Evolutionary conservation across 768 basidiomycete species (phyloP).

Genomic region (Suillus bovinus): DNA sequence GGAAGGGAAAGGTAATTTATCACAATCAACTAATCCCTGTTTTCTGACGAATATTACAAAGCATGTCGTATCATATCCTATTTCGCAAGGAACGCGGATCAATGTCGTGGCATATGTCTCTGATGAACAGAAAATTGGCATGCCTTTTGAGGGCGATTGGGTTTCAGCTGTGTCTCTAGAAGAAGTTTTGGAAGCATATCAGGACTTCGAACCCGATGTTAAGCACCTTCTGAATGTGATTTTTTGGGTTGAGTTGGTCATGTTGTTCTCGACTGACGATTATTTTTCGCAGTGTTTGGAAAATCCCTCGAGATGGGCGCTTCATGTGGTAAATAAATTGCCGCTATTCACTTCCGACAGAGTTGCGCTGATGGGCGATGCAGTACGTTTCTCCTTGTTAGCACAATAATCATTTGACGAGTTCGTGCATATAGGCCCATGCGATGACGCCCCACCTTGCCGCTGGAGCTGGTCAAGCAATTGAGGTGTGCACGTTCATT

Average conservation of each 20-base stretch:
- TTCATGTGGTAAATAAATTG: slow-evolving; percentile 41
- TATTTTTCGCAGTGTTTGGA: slow-evolving; percentile 31
- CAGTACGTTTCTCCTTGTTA: neutral
- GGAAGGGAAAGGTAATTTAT: neutral
- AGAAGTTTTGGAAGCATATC: slow-evolving; percentile 29
- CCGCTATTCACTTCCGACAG: slow-evolving; percentile 37
- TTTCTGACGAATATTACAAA: slow-evolving; percentile 15
- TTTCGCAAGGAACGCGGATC: slow-evolving; percentile 32
- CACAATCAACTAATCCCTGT: neutral
- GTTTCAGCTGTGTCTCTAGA: slow-evolving; percentile 26
- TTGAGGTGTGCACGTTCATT: slow-evolving; percentile 41
- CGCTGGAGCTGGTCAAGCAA: slow-evolving; percentile 58
- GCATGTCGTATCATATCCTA: slow-evolving; percentile 41
- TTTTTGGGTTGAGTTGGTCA: neutral
- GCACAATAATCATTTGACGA: neutral
- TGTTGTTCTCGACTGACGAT: slow-evolving; percentile 5
- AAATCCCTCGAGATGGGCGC: slow-evolving; percentile 40
- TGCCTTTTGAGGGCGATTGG: slow-evolving; percentile 28
- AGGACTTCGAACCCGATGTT: slow-evolving; percentile 37
- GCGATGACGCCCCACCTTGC: slow-evolving; percentile 58
- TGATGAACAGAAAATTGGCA: slow-evolving; percentile 28
- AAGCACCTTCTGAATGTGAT: slow-evolving; percentile 17
- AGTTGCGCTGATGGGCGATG: slow-evolving; percentile 27
- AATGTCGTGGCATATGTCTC: slow-evolving; percentile 35
- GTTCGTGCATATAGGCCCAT: slow-evolving; percentile 26